Evolutionary conservation across 2,329 filamentous ascomycete species (phyloP).

Genomic region (Neofusicoccum sp.): DNA sequence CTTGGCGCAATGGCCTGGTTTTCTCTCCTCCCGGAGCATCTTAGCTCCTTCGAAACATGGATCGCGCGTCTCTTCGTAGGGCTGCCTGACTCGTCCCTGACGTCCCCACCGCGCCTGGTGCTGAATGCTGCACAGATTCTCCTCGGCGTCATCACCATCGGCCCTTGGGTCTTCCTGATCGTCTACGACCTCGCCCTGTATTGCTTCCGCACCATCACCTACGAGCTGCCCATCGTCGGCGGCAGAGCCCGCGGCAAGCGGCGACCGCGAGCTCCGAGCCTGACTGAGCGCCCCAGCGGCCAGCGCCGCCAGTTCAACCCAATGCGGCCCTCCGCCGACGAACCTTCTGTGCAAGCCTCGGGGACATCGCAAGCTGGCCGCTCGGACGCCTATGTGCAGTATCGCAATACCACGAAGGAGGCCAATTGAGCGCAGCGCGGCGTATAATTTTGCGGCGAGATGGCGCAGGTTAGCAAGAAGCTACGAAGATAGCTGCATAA

Average conservation of each 20-base stretch:
- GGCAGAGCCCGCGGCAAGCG: conserved; percentile 62
- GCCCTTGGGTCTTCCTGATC: conserved; percentile 64
- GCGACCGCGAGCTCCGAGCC: conserved; percentile 63
- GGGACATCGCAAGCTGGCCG: background rate
- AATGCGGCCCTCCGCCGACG: conserved; percentile 3
- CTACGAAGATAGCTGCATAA: background rate
- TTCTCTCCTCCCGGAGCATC: conserved; percentile 63
- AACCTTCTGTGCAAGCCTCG: background rate
- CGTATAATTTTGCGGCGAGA: background rate
- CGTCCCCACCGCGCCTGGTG: conserved; percentile 8
- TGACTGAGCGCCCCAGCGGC: conserved; percentile 60
- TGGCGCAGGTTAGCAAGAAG: background rate
- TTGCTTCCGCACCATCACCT: conserved; percentile 58
- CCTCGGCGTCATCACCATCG: conserved; percentile 62
- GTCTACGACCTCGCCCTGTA: conserved; percentile 67
- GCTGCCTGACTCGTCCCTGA: conserved; percentile 19
- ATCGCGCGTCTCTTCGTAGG: conserved; percentile 64
- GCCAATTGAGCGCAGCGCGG: background rate
- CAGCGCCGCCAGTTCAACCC: conserved; percentile 47
- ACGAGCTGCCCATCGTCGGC: conserved; percentile 63
- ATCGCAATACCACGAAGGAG: background rate
- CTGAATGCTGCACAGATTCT: conserved; percentile 52
- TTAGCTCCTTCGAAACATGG: conserved; percentile 64
- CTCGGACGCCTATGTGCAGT: background rate
- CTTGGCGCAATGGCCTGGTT: conserved; percentile 60